Percentiles rank a stretch among this genome's conserved stretches.
phyloP scores from a whole-genome alignment of 108 stramenopile species.

The Thalassiosira profunda region DNA sequence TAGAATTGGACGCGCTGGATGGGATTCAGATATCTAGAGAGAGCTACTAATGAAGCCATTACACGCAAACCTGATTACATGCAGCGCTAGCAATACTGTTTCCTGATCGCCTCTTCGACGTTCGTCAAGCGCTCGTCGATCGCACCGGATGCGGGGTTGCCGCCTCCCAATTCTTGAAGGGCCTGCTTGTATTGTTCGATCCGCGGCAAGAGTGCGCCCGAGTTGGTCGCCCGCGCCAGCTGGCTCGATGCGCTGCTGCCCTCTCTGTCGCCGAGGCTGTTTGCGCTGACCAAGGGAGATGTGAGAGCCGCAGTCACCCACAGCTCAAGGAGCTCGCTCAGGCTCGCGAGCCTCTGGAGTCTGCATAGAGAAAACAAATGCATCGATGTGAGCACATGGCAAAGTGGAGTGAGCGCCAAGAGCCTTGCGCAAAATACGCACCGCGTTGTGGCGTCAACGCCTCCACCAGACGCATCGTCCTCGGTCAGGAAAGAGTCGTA shows the following conservation, averaged over 20 bases:
- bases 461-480: conserved; percentile 1
- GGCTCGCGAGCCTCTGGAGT: conserved; percentile 43
- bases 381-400: too few relatives aligned
- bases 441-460: conserved; percentile 15
- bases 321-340: conserved; percentile 51
- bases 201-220: conserved; percentile 36
- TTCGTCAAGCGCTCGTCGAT: conserved; percentile 36
- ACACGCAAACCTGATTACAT: neutral
- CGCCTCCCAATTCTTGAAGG: conserved; percentile 36
- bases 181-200: conserved; percentile 49
- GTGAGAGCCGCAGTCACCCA: conserved; percentile 49
- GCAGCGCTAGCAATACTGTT: conserved; percentile 25
- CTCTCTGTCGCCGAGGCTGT: conserved; percentile 6
- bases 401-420: too few relatives aligned
- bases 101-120: conserved; percentile 41
- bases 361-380: too few relatives aligned
- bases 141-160: conserved; percentile 4
- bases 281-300: too few relatives aligned
- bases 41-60: neutral
- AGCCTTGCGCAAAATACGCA: too few relatives aligned
- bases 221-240: conserved; percentile 47
- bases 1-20: conserved; percentile 37
- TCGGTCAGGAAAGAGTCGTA: conserved; percentile 40
- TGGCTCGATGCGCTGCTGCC: conserved; percentile 30
- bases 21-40: neutral